These are phyloP conservation scores for Singerocomus inundabilis DNA, from an alignment of 1,284 basidiomycete genomes.

Conservation along the genomic window DNA sequence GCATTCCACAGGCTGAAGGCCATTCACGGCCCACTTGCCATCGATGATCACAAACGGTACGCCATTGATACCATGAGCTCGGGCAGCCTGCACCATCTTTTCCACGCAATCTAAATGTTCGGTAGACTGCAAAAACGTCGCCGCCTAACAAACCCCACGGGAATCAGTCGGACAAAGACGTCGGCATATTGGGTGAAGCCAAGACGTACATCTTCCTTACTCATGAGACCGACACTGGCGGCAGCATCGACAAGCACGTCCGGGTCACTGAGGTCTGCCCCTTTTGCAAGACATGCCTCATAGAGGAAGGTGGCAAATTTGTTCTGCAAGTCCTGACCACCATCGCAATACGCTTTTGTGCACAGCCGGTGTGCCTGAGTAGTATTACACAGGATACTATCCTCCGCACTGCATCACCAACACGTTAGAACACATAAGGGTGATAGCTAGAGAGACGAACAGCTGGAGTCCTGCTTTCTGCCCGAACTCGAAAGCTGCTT, in stretches of 20 bases:
- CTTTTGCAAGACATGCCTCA: constrained; percentile 63
- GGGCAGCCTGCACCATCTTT: constrained; percentile 60
- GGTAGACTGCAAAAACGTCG: constrained; percentile 60
- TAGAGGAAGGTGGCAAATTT: constrained; percentile 59
- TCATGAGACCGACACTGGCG: constrained; percentile 55
- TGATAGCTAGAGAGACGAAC: constrained; percentile 42
- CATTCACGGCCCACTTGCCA: constrained; percentile 74
- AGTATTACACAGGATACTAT: constrained; percentile 63
- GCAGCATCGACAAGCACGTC: constrained; percentile 62
- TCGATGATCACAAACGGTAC: constrained; percentile 81
- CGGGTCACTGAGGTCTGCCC: constrained; percentile 59
- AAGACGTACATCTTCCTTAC: constrained; percentile 52
- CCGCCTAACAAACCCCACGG: constrained; percentile 37
- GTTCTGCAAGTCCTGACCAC: constrained; percentile 62
- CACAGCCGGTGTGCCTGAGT: constrained; percentile 71
- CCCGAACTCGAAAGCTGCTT: constrained; percentile 50
- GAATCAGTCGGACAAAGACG: neutral
- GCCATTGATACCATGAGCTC: constrained; percentile 68
- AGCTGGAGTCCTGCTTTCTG: constrained; percentile 60
- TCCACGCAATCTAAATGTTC: constrained; percentile 67
- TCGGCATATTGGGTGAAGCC: neutral
- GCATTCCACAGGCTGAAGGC: constrained; percentile 70
- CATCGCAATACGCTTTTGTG: constrained; percentile 63
- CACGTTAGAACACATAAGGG: neutral
- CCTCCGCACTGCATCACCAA: constrained; percentile 42